Evolutionary conservation across 495 filamentous ascomycete species (phyloP).

Genomic region (Penicillium canescens): DNA sequence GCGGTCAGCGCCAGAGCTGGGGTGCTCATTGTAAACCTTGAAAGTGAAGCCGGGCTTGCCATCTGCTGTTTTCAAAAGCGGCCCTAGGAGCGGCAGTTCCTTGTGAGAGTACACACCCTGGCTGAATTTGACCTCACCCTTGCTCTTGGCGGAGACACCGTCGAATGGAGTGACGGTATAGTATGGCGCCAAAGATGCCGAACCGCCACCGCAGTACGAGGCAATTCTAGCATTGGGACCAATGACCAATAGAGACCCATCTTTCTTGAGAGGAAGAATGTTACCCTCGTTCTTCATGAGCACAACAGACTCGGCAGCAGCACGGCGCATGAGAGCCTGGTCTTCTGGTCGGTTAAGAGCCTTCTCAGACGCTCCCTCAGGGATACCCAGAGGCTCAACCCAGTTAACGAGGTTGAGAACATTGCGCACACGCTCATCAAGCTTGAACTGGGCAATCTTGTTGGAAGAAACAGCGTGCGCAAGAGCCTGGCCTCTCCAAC

Average conservation of each 20-base stretch:
- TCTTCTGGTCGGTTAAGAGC: conserved; percentile 66
- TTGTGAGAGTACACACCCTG: conserved; percentile 63
- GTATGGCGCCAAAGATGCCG: conserved; percentile 76
- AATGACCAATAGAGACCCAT: conserved; percentile 69
- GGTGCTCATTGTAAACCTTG: conserved; percentile 59
- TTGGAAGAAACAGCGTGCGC: conserved; percentile 58
- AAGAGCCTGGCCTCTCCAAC: conserved; percentile 62
- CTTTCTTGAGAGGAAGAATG: conserved; percentile 64
- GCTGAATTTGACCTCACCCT: conserved; percentile 42
- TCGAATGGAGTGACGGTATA: conserved; percentile 72
- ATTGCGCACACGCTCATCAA: conserved; percentile 64
- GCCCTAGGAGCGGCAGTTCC: conserved; percentile 57
- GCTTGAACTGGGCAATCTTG: conserved; percentile 56
- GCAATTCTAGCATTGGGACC: conserved; percentile 78
- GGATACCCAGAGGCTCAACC: conserved; percentile 60
- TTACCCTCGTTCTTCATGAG: conserved; percentile 74
- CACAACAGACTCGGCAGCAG: conserved; percentile 72
- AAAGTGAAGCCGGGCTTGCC: conserved; percentile 58
- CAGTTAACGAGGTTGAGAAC: conserved; percentile 65
- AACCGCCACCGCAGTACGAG: conserved; percentile 78
- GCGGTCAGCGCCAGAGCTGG: conserved; percentile 39
- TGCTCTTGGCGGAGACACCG: conserved; percentile 58
- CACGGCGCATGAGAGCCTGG: conserved; percentile 62
- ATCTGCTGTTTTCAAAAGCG: conserved; percentile 46
- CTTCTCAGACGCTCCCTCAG: conserved; percentile 58